Conservation (phyloP, 495 filamentous ascomycete species). For the Sporormia fimetaria region DNA sequence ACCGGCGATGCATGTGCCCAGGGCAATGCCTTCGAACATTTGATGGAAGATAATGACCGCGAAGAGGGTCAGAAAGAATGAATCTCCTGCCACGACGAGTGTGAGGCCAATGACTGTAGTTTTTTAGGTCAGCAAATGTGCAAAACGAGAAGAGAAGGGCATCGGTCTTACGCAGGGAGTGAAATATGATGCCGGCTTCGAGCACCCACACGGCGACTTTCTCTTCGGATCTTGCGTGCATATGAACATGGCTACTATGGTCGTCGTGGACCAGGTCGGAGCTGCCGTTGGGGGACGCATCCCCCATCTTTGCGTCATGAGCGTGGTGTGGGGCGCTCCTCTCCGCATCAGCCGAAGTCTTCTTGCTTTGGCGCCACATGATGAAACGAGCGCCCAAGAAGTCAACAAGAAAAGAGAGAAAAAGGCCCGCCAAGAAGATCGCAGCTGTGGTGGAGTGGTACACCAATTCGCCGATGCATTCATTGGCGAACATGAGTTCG, state of each 20-base stretch:
- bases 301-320: too few relatives aligned
- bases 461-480: slow-evolving; percentile 47
- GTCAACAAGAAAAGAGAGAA: slow-evolving; percentile 52
- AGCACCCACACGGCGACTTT: slow-evolving; percentile 51
- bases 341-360: slow-evolving; percentile 7
- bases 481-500: slow-evolving; percentile 48
- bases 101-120: slow-evolving; percentile 45
- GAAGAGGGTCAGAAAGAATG: slow-evolving; percentile 45
- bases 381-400: slow-evolving; percentile 45
- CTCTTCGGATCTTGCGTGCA: slow-evolving; percentile 31
- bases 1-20: slow-evolving; percentile 60
- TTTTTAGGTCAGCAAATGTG: too few relatives aligned
- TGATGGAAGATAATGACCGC: slow-evolving; percentile 54
- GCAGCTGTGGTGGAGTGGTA: slow-evolving; percentile 53
- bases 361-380: slow-evolving; percentile 18
- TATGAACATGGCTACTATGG: slow-evolving; percentile 28
- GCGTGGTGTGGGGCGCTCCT: slow-evolving; percentile 1
- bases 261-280: not conserved
- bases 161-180: too few relatives aligned
- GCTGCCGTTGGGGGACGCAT: not conserved
- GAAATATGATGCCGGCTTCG: slow-evolving; percentile 58
- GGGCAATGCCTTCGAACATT: slow-evolving; percentile 68
- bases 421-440: slow-evolving; percentile 54
- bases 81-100: slow-evolving; percentile 46
- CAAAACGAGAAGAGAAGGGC: too few relatives aligned